Percentiles rank a stretch among this genome's conserved stretches.
Evolutionary conservation across 805 yeast species (phyloP).

Genomic region (Ogataea saltuana): DNA sequence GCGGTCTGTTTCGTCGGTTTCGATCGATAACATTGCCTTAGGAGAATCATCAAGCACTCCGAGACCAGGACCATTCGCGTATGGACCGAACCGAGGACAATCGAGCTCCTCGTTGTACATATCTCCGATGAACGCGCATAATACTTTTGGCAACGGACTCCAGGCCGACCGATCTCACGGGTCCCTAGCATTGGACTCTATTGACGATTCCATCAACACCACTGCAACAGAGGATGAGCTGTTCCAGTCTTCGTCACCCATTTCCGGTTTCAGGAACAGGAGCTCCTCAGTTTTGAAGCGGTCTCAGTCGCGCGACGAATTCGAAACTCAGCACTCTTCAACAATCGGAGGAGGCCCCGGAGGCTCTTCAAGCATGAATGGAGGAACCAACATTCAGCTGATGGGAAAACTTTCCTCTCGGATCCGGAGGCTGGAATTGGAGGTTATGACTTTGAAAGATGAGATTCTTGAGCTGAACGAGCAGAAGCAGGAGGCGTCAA

Average conservation of each 20-base stretch:
- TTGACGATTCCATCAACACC: constrained; percentile 15
- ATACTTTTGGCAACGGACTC: neutral
- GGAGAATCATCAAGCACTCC: constrained; percentile 55
- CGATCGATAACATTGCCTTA: constrained; percentile 38
- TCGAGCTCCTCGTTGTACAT: constrained; percentile 12
- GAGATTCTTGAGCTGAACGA: constrained; percentile 53
- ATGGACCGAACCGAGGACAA: constrained; percentile 9
- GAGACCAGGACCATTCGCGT: constrained; percentile 19
- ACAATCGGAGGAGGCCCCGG: constrained; percentile 25
- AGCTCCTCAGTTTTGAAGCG: constrained; percentile 16
- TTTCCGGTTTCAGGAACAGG: constrained; percentile 11
- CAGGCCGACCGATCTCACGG: constrained; percentile 10
- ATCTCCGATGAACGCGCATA: constrained; percentile 12
- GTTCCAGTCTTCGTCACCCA: constrained; percentile 23
- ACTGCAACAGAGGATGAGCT: constrained; percentile 16
- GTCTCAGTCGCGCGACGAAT: constrained; percentile 21
- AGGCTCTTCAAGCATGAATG: constrained; percentile 16
- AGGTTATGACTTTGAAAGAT: constrained; percentile 62
- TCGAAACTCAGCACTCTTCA: constrained; percentile 27
- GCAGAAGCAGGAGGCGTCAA: constrained; percentile 68
- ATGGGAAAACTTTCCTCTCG: constrained; percentile 74
- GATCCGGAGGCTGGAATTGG: constrained; percentile 78
- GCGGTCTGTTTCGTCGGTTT: constrained; percentile 29
- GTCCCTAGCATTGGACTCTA: constrained; percentile 15
- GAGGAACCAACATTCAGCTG: constrained; percentile 51